A percentile compares a stretch with the other conserved stretches of the same genome.
Conservation (phyloP, 768 basidiomycete genomes). For the Dendrothele bispora region DNA sequence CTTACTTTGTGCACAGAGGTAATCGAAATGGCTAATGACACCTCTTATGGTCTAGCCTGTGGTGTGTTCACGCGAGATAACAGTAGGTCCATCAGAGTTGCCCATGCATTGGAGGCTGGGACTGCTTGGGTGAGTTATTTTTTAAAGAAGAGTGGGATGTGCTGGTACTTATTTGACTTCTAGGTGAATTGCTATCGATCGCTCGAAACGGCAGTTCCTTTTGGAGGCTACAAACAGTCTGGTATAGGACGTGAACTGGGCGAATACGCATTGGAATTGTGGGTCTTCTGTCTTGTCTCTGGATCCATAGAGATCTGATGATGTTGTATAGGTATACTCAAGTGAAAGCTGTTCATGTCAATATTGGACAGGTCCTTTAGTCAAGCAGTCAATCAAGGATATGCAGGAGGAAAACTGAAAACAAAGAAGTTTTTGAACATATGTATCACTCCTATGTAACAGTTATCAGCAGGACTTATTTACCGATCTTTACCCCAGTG, state of each 20-base stretch:
- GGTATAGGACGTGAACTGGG: conserved; percentile 83
- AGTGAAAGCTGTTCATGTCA: conserved; percentile 71
- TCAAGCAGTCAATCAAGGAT: too few relatives aligned
- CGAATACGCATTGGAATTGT: conserved; percentile 70
- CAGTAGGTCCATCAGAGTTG: conserved; percentile 68
- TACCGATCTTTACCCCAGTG: too few relatives aligned
- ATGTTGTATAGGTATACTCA: conserved; percentile 51
- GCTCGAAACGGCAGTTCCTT: conserved; percentile 62
- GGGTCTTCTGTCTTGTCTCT: conserved; percentile 17
- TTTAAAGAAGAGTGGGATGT: too few relatives aligned
- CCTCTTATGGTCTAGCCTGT: conserved; percentile 83
- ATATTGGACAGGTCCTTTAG: too few relatives aligned
- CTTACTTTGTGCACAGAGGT: conserved; percentile 50
- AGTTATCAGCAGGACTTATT: too few relatives aligned
- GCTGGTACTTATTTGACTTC: background rate
- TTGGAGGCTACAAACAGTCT: conserved; percentile 85
- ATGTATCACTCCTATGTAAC: too few relatives aligned
- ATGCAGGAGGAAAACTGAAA: too few relatives aligned
- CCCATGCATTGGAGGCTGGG: conserved; percentile 78
- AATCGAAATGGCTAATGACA: conserved; percentile 79
- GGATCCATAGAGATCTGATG: background rate
- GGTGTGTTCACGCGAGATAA: conserved; percentile 85
- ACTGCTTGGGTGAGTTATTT: conserved; percentile 60
- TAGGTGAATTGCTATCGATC: conserved; percentile 51
- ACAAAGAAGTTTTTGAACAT: too few relatives aligned